A percentile compares a stretch with the other conserved stretches of the same genome.
These are phyloP conservation scores for Sophora flavescens DNA, from an alignment of 306 rosid species.

Conservation along the genomic window DNA sequence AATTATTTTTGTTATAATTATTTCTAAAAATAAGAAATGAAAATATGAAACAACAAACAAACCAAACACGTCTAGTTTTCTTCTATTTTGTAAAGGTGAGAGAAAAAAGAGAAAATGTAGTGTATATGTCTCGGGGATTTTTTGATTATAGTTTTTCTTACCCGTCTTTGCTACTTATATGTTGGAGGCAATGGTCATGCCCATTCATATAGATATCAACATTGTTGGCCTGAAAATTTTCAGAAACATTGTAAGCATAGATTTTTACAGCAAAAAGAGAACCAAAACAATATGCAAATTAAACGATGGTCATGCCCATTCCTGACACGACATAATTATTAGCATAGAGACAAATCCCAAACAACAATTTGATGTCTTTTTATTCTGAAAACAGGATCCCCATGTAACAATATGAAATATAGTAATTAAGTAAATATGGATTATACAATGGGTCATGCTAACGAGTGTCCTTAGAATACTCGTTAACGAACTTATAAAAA, in stretches of 20 bases:
- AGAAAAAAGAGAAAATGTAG: too few species aligned
- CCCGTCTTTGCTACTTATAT: slow-evolving; percentile 46
- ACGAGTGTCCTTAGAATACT: too few species aligned
- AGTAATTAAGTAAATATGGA: too few species aligned
- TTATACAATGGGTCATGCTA: too few species aligned
- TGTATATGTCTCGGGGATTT: too few species aligned
- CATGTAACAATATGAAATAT: background rate
- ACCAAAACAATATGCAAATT: background rate
- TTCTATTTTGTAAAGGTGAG: too few species aligned
- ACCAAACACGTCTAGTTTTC: too few species aligned
- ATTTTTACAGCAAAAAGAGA: background rate
- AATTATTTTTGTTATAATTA: too few species aligned
- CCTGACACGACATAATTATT: background rate
- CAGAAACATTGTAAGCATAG: background rate
- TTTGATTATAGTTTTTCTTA: background rate
- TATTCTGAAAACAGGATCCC: background rate
- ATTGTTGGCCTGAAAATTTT: slow-evolving; percentile 39
- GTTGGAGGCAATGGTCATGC: slow-evolving; percentile 61
- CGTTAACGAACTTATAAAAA: too few species aligned
- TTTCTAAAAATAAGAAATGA: too few species aligned
- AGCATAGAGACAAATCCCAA: background rate
- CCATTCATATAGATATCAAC: slow-evolving; percentile 60
- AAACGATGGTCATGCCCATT: background rate
- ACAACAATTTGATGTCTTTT: background rate
- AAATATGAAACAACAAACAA: too few species aligned